Evolutionary conservation across 257 asterid genomes (phyloP), one percentile per base, ranked within the genome.

Genomic region (Solanum chiquidenum): DNA sequence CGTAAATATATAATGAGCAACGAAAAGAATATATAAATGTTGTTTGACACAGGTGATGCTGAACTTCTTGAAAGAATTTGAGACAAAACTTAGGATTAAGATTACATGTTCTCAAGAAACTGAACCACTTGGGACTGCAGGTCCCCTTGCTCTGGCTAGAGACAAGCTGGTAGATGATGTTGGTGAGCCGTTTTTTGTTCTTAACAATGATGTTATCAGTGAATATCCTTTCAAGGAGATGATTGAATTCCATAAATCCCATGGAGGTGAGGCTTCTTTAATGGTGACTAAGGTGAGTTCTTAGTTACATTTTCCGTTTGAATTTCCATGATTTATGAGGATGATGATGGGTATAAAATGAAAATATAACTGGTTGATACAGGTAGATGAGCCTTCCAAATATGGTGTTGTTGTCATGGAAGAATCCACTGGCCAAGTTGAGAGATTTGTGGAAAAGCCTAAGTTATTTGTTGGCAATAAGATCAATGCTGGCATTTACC

Each of bases 91-190:
- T 62, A 98, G 92, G 90, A 95, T 97, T 83, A 95, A 94, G 93
- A 97, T 97, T 79, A 93, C 96, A 20, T 97, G 99, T 92, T 97
- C 99, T 5, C 98, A 94, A 90, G 99, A 97, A 93, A 97, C 98
- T 40, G 98, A 97, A 90, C 99, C 99, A 9, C 98, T 97, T 66
- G 98, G 99, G 86, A 97, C 98, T 66, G 99, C 99, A 44, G 98
- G 99, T 71, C 99, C 99, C 87, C 97, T 97, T 89, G 98, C 99
- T 89, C 91, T 97, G 95, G 98, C 99, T 84, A 89, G 98, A 93
- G 97, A 96, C 89, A 95, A 95, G 91, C 93, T 96, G 89, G 46
- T 94, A 37, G 98, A 94, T 88, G 91, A 89, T 80, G 92, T 98
- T n/a, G 98, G 98, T 74, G 96, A 95, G 83, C 99, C 98, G 1